phyloP scores from a whole-genome alignment of 2,329 filamentous ascomycete species.

The Stagonosporopsis cucurbitacearum region DNA sequence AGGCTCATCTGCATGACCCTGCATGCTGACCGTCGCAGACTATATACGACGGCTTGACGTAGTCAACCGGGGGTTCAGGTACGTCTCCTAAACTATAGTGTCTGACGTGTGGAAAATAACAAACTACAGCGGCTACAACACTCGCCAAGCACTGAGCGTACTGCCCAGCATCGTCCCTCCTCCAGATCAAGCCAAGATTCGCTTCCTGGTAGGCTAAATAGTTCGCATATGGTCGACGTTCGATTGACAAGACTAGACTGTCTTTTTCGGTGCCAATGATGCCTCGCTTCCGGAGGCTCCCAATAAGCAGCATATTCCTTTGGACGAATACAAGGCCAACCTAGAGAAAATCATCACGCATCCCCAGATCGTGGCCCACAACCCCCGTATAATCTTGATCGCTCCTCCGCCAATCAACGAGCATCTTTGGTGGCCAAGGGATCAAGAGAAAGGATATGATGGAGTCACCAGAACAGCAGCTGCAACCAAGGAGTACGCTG shows the following conservation, averaged over 20 bases:
- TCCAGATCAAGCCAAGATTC: constrained; percentile 66
- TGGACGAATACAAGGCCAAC: constrained; percentile 78
- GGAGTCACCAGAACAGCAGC: constrained; percentile 61
- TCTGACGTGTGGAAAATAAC: constrained; percentile 11
- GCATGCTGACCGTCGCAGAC: constrained; percentile 56
- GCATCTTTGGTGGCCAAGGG: constrained; percentile 64
- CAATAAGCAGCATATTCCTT: constrained; percentile 75
- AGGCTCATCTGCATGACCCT: constrained; percentile 7
- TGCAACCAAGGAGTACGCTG: constrained; percentile 68
- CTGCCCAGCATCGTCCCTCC: constrained; percentile 74
- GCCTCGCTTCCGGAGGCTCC: constrained; percentile 69
- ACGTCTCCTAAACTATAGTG: constrained; percentile 10
- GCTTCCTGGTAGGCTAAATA: constrained; percentile 64
- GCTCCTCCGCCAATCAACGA: constrained; percentile 85
- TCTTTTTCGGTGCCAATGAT: constrained; percentile 93
- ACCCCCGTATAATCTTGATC: constrained; percentile 75
- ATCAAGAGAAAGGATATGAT: constrained; percentile 49
- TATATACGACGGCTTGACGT: constrained; percentile 82
- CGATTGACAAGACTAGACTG: constrained; percentile 58
- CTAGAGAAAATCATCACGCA: constrained; percentile 75
- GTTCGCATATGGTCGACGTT: not conserved
- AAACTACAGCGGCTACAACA: constrained; percentile 74
- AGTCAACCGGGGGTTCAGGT: constrained; percentile 83
- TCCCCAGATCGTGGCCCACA: constrained; percentile 71
- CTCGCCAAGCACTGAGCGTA: constrained; percentile 72